A percentile compares a stretch with the other conserved stretches of the same genome.
phyloP scores from a whole-genome alignment of 768 basidiomycete genomes.

The Tremella yokohamensis region DNA sequence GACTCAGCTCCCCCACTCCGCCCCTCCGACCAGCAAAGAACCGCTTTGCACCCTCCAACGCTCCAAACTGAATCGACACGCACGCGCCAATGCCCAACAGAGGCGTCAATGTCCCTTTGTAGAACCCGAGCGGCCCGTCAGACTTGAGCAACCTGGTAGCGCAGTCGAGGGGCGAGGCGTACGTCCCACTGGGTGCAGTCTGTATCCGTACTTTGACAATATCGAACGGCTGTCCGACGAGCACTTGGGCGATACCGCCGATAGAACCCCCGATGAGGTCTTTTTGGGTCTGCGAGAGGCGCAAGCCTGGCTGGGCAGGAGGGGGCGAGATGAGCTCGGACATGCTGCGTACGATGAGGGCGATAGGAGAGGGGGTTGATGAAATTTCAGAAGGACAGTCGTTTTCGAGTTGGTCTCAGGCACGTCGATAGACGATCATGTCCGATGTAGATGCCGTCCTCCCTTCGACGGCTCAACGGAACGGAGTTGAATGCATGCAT shows the following conservation, averaged over 20 bases:
- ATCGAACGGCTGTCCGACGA: conserved; percentile 73
- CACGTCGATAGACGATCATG: too few relatives aligned
- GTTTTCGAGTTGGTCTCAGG: too few relatives aligned
- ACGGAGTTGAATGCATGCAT: neutral
- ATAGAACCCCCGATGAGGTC: conserved; percentile 84
- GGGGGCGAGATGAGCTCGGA: conserved; percentile 45
- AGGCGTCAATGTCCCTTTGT: conserved; percentile 92
- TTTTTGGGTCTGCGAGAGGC: conserved; percentile 60
- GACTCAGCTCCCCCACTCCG: conserved; percentile 62
- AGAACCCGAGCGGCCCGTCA: conserved; percentile 89
- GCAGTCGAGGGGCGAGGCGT: conserved; percentile 80
- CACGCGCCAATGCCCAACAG: conserved; percentile 88
- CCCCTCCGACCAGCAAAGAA: conserved; percentile 66
- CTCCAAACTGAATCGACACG: conserved; percentile 94
- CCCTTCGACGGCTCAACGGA: too few relatives aligned
- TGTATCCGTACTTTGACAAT: conserved; percentile 93
- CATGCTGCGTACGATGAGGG: conserved; percentile 24
- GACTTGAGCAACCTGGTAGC: conserved; percentile 84
- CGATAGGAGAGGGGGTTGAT: conserved; percentile 2
- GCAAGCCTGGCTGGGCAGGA: conserved; percentile 21
- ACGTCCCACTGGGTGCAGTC: conserved; percentile 85
- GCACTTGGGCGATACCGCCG: conserved; percentile 75
- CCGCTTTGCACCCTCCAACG: conserved; percentile 79
- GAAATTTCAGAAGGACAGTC: conserved; percentile 4
- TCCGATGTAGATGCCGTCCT: too few relatives aligned